Percentiles rank a stretch among this genome's conserved stretches.
Evolutionary conservation across 2,329 filamentous ascomycete species (phyloP).

Genomic region (Purpureocillium takamizusanense): DNA sequence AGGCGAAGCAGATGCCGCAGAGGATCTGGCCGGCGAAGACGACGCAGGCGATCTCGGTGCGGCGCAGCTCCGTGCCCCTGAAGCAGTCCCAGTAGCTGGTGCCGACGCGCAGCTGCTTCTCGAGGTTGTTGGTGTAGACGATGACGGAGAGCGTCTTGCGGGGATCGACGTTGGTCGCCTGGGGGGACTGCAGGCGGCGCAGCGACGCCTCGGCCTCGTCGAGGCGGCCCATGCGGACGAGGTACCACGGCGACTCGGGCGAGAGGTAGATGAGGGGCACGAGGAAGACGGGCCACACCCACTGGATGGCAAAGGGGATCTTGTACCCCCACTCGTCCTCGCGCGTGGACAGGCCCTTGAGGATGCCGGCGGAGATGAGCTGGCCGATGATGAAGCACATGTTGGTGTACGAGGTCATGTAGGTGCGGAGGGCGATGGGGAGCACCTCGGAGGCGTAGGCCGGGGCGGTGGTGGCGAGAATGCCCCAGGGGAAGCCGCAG

Average conservation of each 20-base stretch:
- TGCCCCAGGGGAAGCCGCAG: slow-evolving; percentile 36
- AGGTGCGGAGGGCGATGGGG: slow-evolving; percentile 28
- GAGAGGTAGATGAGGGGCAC: slow-evolving; percentile 29
- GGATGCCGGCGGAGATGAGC: slow-evolving; percentile 27
- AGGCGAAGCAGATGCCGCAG: slow-evolving; percentile 26
- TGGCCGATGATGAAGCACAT: slow-evolving; percentile 39
- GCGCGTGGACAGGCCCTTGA: slow-evolving; percentile 16
- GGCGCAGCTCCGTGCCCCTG: slow-evolving; percentile 27
- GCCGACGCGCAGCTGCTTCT: slow-evolving; percentile 24
- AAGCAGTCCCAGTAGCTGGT: slow-evolving; percentile 35
- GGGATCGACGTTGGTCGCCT: slow-evolving; percentile 17
- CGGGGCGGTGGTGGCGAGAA: slow-evolving; percentile 33
- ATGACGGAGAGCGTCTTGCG: slow-evolving; percentile 30
- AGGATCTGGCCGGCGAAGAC: slow-evolving; percentile 26
- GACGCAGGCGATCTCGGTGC: slow-evolving; percentile 26
- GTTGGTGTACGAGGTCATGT: slow-evolving; percentile 36
- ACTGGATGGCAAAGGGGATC: slow-evolving; percentile 39
- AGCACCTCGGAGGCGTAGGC: slow-evolving; percentile 37
- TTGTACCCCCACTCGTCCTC: slow-evolving; percentile 33
- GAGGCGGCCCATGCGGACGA: slow-evolving; percentile 24
- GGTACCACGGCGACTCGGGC: slow-evolving; percentile 38
- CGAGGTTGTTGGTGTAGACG: slow-evolving; percentile 30
- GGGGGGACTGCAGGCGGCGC: slow-evolving; percentile 16
- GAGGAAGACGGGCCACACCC: slow-evolving; percentile 36
- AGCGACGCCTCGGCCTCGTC: slow-evolving; percentile 25